Evolutionary conservation across 1,139 yeast species (phyloP).

Genomic region (Zygosaccharomyces sapae): DNA sequence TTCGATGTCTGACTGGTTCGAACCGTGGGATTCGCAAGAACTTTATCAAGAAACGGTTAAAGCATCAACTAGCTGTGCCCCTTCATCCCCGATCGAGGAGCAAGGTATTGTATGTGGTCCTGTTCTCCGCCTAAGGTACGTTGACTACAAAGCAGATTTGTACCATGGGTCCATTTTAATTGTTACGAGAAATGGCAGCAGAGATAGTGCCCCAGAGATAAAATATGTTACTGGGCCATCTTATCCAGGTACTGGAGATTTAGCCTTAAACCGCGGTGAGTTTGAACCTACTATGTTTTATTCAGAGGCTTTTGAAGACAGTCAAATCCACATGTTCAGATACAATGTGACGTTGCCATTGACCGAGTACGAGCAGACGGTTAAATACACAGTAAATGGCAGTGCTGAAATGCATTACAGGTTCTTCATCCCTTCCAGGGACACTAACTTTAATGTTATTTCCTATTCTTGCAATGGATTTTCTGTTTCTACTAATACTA

Average conservation of each 20-base stretch:
- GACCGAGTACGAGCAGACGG: slow-evolving; percentile 50
- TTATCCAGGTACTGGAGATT: slow-evolving; percentile 8
- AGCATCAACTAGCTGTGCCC: slow-evolving; percentile 23
- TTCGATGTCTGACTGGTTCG: slow-evolving; percentile 21
- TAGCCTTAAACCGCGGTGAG: slow-evolving; percentile 38
- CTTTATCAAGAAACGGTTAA: slow-evolving; percentile 23
- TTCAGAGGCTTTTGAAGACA: slow-evolving; percentile 36
- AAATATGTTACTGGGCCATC: slow-evolving; percentile 32
- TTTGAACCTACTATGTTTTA: slow-evolving; percentile 46
- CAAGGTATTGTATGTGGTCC: slow-evolving; percentile 61
- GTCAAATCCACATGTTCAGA: slow-evolving; percentile 58
- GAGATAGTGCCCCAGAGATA: slow-evolving; percentile 25
- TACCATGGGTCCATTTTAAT: slow-evolving; percentile 63
- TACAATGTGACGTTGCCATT: slow-evolving; percentile 52
- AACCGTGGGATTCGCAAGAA: slow-evolving; percentile 26
- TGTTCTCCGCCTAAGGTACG: slow-evolving; percentile 59
- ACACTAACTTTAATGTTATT: slow-evolving; percentile 57
- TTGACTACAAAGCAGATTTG: slow-evolving; percentile 42
- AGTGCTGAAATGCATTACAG: slow-evolving; percentile 40
- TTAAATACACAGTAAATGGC: slow-evolving; percentile 55
- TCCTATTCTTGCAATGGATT: slow-evolving; percentile 94
- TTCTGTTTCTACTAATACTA: slow-evolving; percentile 67
- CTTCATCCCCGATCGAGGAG: slow-evolving; percentile 21
- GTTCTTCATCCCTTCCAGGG: slow-evolving; percentile 30
- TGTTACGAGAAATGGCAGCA: slow-evolving; percentile 29